These are phyloP conservation scores for Chaetomiaceae sp. DNA, from an alignment of 2,329 filamentous ascomycete species.

Conservation along the genomic window DNA sequence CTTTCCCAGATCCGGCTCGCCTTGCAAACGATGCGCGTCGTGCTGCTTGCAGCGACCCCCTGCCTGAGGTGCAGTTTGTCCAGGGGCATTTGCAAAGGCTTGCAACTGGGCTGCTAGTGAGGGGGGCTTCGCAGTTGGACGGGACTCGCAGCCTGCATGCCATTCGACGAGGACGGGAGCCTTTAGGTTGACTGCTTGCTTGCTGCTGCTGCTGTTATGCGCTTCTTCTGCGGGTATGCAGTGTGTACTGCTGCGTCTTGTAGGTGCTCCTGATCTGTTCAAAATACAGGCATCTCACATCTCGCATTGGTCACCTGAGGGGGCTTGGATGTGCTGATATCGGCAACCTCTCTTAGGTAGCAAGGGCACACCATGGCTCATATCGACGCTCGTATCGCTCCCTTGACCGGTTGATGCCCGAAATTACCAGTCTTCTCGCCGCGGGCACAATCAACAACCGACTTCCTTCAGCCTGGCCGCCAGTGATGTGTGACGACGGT, in stretches of 20 bases:
- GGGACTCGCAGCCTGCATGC: neutral
- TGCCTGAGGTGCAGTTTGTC: neutral
- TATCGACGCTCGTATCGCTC: neutral
- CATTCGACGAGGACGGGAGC: no score
- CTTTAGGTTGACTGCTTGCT: no score
- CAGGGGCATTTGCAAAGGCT: neutral
- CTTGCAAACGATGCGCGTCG: neutral
- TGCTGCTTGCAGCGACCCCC: neutral
- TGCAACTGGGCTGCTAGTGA: no score
- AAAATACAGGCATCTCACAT: neutral
- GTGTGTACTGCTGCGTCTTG: neutral
- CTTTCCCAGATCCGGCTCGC: neutral
- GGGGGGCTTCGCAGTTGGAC: no score
- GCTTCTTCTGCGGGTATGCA: neutral
- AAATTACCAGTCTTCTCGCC: neutral
- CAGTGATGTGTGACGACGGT: constrained; percentile 24
- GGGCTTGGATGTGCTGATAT: neutral
- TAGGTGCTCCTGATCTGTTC: neutral
- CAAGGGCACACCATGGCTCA: neutral
- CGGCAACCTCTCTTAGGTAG: neutral
- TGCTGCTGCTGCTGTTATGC: neutral
- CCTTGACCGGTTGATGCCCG: neutral
- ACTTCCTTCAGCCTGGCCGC: constrained; percentile 6
- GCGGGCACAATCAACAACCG: neutral
- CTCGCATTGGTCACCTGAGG: neutral